A percentile compares a stretch with the other conserved stretches of the same genome.
Evolutionary conservation across 805 yeast species (phyloP).

Genomic region (baker's yeast (Saccharomyces cerevisiae)): DNA sequence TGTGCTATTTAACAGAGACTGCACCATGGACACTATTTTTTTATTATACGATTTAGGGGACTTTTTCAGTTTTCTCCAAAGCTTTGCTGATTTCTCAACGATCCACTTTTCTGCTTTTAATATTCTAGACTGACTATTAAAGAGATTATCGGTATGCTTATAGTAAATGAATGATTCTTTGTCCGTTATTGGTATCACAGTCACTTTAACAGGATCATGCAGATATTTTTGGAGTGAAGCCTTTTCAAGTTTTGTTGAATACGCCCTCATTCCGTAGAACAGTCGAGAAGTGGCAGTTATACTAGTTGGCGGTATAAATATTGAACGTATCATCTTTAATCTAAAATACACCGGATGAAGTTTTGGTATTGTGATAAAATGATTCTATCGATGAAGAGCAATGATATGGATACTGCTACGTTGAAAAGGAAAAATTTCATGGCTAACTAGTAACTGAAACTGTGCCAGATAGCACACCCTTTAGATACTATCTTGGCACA

Average conservation of each 20-base stretch:
- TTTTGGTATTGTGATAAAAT: background rate
- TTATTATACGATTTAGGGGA: conserved; percentile 52
- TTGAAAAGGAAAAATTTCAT: background rate
- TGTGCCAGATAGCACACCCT: background rate
- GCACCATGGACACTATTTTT: conserved; percentile 46
- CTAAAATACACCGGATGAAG: background rate
- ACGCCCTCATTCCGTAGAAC: background rate
- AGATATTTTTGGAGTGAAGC: conserved; percentile 11
- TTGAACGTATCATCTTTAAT: background rate
- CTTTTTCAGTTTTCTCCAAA: conserved; percentile 54
- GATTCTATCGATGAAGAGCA: background rate
- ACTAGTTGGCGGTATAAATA: background rate
- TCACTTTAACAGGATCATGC: conserved; percentile 46
- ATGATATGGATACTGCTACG: background rate
- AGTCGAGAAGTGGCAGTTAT: background rate
- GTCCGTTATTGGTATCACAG: conserved; percentile 66
- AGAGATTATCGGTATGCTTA: conserved; percentile 40
- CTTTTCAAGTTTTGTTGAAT: background rate
- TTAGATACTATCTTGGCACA: background rate
- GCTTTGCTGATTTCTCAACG: conserved; percentile 41
- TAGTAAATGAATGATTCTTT: conserved; percentile 57
- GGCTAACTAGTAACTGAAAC: background rate
- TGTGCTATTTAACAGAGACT: conserved; percentile 47
- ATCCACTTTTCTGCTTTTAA: conserved; percentile 37
- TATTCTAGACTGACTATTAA: conserved; percentile 32